Percentiles rank a stretch among this genome's conserved stretches.
Evolutionary conservation across 352 stramenopile genomes (phyloP).

Genomic region (Phytopythium sindhum): DNA sequence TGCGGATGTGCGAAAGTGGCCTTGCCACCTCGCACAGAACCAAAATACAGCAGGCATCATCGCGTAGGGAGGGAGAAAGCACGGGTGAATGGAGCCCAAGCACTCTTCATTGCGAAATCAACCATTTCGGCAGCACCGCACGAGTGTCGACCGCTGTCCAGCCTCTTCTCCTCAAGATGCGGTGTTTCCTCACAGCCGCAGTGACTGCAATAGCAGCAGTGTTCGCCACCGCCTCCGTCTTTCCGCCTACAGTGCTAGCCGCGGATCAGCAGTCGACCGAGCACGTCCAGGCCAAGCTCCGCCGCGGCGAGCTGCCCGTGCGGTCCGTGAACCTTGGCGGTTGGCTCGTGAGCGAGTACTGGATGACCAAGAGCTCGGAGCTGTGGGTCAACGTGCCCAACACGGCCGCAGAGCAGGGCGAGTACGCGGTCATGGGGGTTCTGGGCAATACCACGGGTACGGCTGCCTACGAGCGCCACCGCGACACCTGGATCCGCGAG

Average conservation of each 20-base stretch:
- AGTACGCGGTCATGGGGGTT: constrained; percentile 24
- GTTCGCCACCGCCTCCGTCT: neutral
- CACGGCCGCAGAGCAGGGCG: constrained; percentile 10
- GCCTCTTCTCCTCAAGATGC: neutral
- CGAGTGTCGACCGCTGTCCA: neutral
- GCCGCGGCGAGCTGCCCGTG: constrained; percentile 12
- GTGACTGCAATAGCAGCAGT: neutral
- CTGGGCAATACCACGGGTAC: constrained; percentile 18
- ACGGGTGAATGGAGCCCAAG: constrained; percentile 26
- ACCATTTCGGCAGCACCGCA: no score
- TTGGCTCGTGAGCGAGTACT: constrained; percentile 27
- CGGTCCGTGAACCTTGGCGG: constrained; percentile 29
- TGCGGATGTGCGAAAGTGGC: neutral
- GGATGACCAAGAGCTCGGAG: constrained; percentile 17
- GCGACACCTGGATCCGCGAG: constrained; percentile 25
- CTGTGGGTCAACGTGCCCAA: constrained; percentile 13
- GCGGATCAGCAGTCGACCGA: constrained; percentile 11
- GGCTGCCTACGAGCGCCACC: constrained; percentile 18
- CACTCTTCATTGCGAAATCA: constrained; percentile 9
- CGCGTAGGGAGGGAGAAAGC: no score
- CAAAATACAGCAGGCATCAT: constrained; percentile 39
- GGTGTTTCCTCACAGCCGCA: neutral
- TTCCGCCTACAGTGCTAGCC: neutral
- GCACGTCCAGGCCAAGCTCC: constrained; percentile 28
- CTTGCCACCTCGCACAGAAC: constrained; percentile 20